Evolutionary conservation across 345 rosid genomes (phyloP), one percentile per base, ranked within the genome.

Genomic region (Zanthoxylum bungeanum): DNA sequence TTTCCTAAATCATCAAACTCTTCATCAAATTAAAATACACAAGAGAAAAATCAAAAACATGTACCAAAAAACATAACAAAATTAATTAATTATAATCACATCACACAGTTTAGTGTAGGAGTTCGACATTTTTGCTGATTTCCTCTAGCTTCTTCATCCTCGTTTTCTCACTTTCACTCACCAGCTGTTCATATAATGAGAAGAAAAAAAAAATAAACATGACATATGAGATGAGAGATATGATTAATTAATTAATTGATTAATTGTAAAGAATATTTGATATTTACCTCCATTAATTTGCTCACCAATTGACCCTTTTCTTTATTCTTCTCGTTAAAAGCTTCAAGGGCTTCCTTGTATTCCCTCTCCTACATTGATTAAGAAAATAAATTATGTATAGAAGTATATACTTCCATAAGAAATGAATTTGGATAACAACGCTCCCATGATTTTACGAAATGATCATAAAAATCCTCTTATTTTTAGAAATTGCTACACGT

Each of bases 131-230:
- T 80, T 79, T 89, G 90, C 86, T 92, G 82, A 94, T 84, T 74
- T 92, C 96, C 50, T 92, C 98, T 42, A 94, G 93, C 81, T 95
- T 95, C 87, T 84, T 81, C 93, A 89, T 80, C 78, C 99, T 82
- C 46, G 80, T 34, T 40, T 57, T 89, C 86, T 95, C 99, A 51
- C 99, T 95, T 81, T 95, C 96, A 9, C 80, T 70, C 66, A 82
- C 92, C 84, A 95, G 76, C 99, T 92, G 78, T 46, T 50, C 60
- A 73, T 16, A 66, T 24, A 72, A 42, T 19, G 4, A 52, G 34
- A 4, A 28, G 17, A 16, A 34, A 46, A 5, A 2, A n/a, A n/a
- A n/a, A n/a, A 19, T 7, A 10, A 25, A 40, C n/a, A 37, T 36
- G 25, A 3, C n/a, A 3, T 17, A 0, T 7, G 5, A 30, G 9